Evolutionary conservation across 495 filamentous ascomycete species (phyloP), one percentile per base, ranked within the genome.

Genomic region (Penicillium bovifimosum): DNA sequence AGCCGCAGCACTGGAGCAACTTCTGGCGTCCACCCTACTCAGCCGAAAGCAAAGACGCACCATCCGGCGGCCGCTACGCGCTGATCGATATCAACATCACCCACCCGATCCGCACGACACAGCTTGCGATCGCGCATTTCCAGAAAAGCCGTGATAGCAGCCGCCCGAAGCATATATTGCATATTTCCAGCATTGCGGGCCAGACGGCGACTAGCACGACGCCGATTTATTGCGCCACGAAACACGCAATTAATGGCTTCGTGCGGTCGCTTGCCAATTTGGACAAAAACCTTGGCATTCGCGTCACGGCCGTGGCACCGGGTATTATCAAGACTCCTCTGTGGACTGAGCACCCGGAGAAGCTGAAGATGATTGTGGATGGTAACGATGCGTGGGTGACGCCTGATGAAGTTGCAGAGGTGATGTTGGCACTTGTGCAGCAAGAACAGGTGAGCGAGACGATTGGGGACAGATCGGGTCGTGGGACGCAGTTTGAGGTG

Each of bases 331-430:
- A 81, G 58, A 87, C 84, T 1, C 80, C 85, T 26, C 61, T 88
- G 4, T 88, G 83, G 84, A 83, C 79, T 0, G 82, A 87, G 1
- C 71, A 85, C 55, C 82, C 83, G 11, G 83, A 87, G 62, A 87
- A 88, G 60, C 14, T 84, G 47, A 70, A 71, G 52, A 75, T 84
- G 62, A 52, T 86, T 1, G 65, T 77, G 46, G 68, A 71, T 7
- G 62, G 57, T 1, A 52, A 61, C 17, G 83, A 85, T 59, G 69
- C 64, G 46, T 87, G 84, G 84, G 81, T 81, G 18, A 80, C 74
- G 9, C 71, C 84, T 0, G 83, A 86, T 53, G 80, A 83, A 53
- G 84, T 88, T 0, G 84, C 82, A 6, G 71, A 76, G 41, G 77
- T 78, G 26, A 88, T 88, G 84, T 54, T 84, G 45, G 72, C 73